Evolutionary conservation across 108 stramenopile species (phyloP).

Genomic region (Parmales sp.): DNA sequence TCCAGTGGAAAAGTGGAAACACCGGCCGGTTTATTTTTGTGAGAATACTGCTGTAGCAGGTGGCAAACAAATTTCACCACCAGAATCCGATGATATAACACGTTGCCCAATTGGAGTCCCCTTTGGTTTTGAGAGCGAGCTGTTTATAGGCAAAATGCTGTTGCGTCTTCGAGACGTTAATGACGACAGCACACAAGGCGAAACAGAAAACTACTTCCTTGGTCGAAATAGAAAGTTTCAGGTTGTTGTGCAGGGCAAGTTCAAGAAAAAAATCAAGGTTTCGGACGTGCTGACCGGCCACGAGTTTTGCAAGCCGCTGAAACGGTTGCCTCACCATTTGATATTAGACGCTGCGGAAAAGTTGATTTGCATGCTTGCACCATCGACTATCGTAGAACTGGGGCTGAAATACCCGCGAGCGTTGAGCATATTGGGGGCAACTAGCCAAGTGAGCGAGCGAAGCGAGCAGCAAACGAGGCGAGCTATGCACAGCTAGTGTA

Average conservation of each 20-base stretch:
- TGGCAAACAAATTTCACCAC: slow-evolving; percentile 10
- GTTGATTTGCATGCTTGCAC: slow-evolving; percentile 27
- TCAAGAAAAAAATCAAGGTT: slow-evolving; percentile 41
- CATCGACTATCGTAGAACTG: slow-evolving; percentile 24
- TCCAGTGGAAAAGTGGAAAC: slow-evolving; percentile 18
- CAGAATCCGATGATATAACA: slow-evolving; percentile 20
- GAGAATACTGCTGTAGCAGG: slow-evolving; percentile 21
- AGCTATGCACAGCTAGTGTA: too few species aligned
- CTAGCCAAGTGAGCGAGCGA: slow-evolving; percentile 31
- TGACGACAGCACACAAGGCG: slow-evolving; percentile 22
- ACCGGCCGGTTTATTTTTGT: slow-evolving; percentile 36
- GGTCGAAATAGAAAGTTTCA: slow-evolving; percentile 46
- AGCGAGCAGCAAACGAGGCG: too few species aligned
- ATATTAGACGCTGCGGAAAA: slow-evolving; percentile 29
- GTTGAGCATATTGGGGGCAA: slow-evolving; percentile 24
- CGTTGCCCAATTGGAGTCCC: slow-evolving; percentile 20
- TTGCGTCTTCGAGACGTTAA: slow-evolving; percentile 32
- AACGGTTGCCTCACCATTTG: slow-evolving; percentile 34
- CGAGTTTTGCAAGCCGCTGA: slow-evolving; percentile 37
- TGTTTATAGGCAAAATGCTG: slow-evolving; percentile 45
- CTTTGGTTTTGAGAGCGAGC: slow-evolving; percentile 34
- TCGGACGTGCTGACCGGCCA: slow-evolving; percentile 45
- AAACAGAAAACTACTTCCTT: slow-evolving; percentile 38
- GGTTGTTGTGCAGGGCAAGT: slow-evolving; percentile 44
- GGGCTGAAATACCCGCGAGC: slow-evolving; percentile 24